Conservation (phyloP, 176 grass and related monocot species). For the Phyllostachys edulis region DNA sequence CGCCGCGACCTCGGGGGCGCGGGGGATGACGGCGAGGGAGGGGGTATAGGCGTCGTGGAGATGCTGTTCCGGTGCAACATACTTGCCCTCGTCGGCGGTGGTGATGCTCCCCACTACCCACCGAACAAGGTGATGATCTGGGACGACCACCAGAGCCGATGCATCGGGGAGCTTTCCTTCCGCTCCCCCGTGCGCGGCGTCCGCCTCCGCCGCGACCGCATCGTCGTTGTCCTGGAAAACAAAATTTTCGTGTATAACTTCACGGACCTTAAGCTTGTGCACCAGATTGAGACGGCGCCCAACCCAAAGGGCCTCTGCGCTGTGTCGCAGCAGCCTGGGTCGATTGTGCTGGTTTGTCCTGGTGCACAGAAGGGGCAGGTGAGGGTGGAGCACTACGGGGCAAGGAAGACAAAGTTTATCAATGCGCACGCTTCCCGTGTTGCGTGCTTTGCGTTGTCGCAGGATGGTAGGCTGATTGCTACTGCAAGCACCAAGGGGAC, state of each 20-base stretch:
- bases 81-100: constrained; percentile 76
- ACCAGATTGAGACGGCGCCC: constrained; percentile 92
- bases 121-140: constrained; percentile 94
- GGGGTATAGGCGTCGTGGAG: constrained; percentile 70
- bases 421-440: constrained; percentile 89
- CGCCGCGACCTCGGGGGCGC: constrained; percentile 60
- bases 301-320: constrained; percentile 82
- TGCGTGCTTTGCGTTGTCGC: constrained; percentile 75
- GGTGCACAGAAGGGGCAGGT: constrained; percentile 87
- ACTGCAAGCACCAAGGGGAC: constrained; percentile 93
- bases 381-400: constrained; percentile 90
- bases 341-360: constrained; percentile 84
- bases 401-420: constrained; percentile 85
- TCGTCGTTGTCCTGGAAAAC: constrained; percentile 80
- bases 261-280: constrained; percentile 82
- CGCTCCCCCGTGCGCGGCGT: constrained; percentile 67
- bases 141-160: constrained; percentile 91
- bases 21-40: constrained; percentile 27
- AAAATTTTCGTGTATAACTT: constrained; percentile 99
- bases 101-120: constrained; percentile 54
- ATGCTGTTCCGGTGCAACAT: constrained; percentile 95
- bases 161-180: constrained; percentile 96
- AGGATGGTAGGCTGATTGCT: constrained; percentile 87
- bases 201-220: constrained; percentile 85
- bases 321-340: constrained; percentile 90